Percentiles rank a stretch among this genome's conserved stretches.
phyloP scores from a whole-genome alignment of 305 asterid species.

The Ajuga reptans region DNA sequence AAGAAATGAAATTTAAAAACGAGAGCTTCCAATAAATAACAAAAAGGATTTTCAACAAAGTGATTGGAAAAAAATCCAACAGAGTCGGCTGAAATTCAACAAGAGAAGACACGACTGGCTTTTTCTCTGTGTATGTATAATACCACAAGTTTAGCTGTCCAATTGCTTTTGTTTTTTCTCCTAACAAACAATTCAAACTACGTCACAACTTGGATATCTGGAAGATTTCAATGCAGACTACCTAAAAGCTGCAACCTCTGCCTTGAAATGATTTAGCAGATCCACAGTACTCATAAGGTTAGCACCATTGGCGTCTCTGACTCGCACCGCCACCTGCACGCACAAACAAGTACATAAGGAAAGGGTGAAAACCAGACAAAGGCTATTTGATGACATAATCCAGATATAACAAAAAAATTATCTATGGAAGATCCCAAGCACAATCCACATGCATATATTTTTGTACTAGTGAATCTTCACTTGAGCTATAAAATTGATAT shows the following conservation, averaged over 20 bases:
- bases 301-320: constrained; percentile 35
- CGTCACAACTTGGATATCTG: not conserved
- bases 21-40: too few species aligned
- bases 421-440: too few species aligned
- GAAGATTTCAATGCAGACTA: constrained; percentile 5
- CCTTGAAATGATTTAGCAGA: constrained; percentile 37
- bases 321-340: constrained; percentile 46
- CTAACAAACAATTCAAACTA: not conserved
- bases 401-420: not conserved
- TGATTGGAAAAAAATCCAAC: not conserved
- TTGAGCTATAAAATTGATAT: too few species aligned
- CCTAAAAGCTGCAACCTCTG: constrained; percentile 34
- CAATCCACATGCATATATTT: too few species aligned
- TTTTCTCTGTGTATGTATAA: not conserved
- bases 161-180: not conserved
- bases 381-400: not conserved
- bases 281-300: constrained; percentile 34
- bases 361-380: not conserved
- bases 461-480: too few species aligned
- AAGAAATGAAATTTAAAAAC: too few species aligned
- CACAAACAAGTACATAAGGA: not conserved
- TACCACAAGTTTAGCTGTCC: not conserved
- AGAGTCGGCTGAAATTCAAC: not conserved
- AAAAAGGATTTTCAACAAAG: too few species aligned
- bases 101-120: not conserved